Conservation (phyloP, 108 stramenopile genomes). For the Stephanodiscus minutulus region DNA sequence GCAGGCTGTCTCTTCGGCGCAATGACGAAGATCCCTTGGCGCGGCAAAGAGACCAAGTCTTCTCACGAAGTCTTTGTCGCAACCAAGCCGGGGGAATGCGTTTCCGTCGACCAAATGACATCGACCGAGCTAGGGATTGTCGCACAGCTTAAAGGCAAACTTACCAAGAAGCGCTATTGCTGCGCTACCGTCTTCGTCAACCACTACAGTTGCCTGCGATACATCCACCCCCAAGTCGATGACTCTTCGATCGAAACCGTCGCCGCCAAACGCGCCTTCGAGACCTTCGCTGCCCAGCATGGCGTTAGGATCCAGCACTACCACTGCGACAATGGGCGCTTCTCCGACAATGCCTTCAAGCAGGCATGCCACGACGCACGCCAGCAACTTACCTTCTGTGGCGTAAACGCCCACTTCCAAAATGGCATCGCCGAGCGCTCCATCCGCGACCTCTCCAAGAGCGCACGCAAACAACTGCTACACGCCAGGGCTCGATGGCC, state of each 20-base stretch:
- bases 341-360: conserved; percentile 25
- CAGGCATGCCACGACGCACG: not conserved
- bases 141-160: not conserved
- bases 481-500: conserved; percentile 37
- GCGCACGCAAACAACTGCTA: conserved; percentile 22
- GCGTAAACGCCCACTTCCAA: no score
- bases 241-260: conserved; percentile 1
- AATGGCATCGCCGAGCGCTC: no score
- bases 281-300: not conserved
- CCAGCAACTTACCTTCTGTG: no score
- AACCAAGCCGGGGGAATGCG: no score
- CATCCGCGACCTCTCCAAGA: conserved; percentile 28
- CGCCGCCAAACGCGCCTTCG: conserved; percentile 16
- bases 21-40: no score
- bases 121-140: not conserved
- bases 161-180: not conserved
- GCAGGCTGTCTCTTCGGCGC: no score
- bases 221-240: not conserved
- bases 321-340: no score
- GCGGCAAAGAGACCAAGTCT: no score
- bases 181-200: conserved; percentile 40
- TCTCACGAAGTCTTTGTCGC: no score
- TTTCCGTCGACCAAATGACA: not conserved
- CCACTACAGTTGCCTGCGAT: conserved; percentile 15
- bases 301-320: conserved; percentile 40